A percentile compares a stretch with the other conserved stretches of the same genome.
Evolutionary conservation across 371 early-diverging fungal genomes (phyloP).

Genomic region (Syncephalis fuscata): DNA sequence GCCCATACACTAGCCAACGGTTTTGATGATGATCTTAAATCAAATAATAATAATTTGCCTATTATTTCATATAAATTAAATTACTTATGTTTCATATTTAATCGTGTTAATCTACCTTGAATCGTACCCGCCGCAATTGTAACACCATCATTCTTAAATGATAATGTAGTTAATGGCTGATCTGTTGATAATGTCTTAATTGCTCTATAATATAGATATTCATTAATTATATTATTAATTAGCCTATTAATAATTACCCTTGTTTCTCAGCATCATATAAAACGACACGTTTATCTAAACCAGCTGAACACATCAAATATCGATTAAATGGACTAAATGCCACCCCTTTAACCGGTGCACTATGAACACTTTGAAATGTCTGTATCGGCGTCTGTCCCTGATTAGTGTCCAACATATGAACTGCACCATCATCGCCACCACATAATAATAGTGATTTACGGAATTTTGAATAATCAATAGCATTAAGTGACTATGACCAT

Average conservation of each 20-base stretch:
- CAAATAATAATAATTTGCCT: conserved; percentile 16
- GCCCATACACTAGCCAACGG: conserved; percentile 14
- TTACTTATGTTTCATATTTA: background rate
- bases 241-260: conserved; percentile 4
- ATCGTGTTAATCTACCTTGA: conserved; percentile 5
- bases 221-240: background rate
- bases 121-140: conserved; percentile 20
- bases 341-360: conserved; percentile 21
- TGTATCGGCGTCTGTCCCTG: conserved; percentile 13
- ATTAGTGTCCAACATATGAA: conserved; percentile 31
- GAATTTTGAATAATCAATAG: conserved; percentile 16
- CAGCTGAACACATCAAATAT: conserved; percentile 23
- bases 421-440: conserved; percentile 24
- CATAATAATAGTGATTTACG: conserved; percentile 21
- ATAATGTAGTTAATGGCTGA: conserved; percentile 13
- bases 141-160: conserved; percentile 22
- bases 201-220: conserved; percentile 2
- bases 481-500: conserved; percentile 10
- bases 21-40: conserved; percentile 13
- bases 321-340: conserved; percentile 31
- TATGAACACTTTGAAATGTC: conserved; percentile 20
- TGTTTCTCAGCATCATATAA: conserved; percentile 24
- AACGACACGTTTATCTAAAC: conserved; percentile 22
- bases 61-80: background rate
- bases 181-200: conserved; percentile 14